Base-by-base conservation (phyloP, 352 stramenopile genomes). In the Vaucheria bursata region DNA sequence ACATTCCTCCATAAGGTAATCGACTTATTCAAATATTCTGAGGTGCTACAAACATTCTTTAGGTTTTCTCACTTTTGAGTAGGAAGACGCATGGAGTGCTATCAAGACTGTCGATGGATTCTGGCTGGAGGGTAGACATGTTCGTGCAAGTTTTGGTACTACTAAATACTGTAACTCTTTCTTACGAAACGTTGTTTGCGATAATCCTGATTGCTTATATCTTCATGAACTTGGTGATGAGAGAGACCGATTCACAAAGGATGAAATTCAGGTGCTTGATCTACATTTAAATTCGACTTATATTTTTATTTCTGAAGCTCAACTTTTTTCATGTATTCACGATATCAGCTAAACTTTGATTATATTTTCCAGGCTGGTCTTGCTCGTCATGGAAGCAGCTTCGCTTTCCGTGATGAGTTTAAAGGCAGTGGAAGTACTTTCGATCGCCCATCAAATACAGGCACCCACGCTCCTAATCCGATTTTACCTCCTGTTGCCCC, bases 91-190 rank as follows among this genome's bases (percentile, higher is more conserved):
- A 37, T 83, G 93, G 25, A 89, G 86, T 45, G 93, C 90, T 80
- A 97, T 97, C 79, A 85, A 94, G 71, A 89, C 90, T 70, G 91
- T 97, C 81, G 91, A 97, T 77, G 91, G 91, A 4, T 95, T 89
- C 85, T 90, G 88, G 29, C 74, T 95, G 50, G 91, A 96, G 78
- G 87, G 88, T 45, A 87, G 88, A 78, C 45, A 92, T 53, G 74
- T 89, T 40, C 94, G 91, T 32, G 92, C 91, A 3, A 94, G 88
- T 32, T 97, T 96, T 84, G 93, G 93, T 12, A 97, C 92, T 8
- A 97, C 91, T 73, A 97, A 97, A 85, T 97, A 97, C 81, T 97
- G 93, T 86, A 96, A 96, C 83, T 92, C 90, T 74, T 97, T 97
- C 77, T 81, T 97, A 37, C 87, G 90, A 1, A 92, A 91, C 77